Conservation (phyloP, 495 filamentous ascomycete species). For the Umbilicaria muhlenbergii region DNA sequence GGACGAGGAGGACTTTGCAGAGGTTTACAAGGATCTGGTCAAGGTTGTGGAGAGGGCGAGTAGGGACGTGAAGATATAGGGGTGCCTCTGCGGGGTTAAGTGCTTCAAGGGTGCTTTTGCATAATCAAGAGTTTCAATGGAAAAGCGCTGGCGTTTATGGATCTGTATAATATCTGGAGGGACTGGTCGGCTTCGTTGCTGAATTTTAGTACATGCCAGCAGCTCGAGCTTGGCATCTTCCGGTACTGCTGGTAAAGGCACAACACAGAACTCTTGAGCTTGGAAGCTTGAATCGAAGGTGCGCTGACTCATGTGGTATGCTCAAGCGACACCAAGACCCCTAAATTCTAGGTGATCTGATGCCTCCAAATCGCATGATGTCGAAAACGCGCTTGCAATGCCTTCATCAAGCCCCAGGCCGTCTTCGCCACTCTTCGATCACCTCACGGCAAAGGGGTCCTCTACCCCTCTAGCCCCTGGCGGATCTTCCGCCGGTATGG, state of each 20-base stretch:
- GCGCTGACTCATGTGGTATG: too few relatives aligned
- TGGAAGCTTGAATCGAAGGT: too few relatives aligned
- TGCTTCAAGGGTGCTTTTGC: too few relatives aligned
- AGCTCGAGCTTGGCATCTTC: too few relatives aligned
- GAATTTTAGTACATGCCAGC: too few relatives aligned
- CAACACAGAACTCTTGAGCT: too few relatives aligned
- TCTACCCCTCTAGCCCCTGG: constrained; percentile 3
- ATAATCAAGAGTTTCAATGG: background rate
- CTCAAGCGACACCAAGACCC: too few relatives aligned
- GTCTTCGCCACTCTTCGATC: background rate
- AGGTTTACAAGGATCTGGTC: constrained; percentile 10
- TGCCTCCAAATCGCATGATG: background rate
- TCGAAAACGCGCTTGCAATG: constrained; percentile 3
- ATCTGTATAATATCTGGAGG: constrained; percentile 2
- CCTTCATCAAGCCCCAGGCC: constrained; percentile 1
- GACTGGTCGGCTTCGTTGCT: background rate
- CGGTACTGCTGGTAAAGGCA: too few relatives aligned
- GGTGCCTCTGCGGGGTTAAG: too few relatives aligned
- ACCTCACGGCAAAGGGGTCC: background rate
- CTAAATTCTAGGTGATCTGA: too few relatives aligned
- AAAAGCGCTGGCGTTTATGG: background rate
- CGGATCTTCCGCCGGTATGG: constrained; percentile 27
- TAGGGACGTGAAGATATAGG: constrained; percentile 7
- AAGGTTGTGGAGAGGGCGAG: constrained; percentile 8
- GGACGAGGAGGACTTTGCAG: constrained; percentile 12